phyloP scores from a whole-genome alignment of 2,329 filamentous ascomycete genomes.

The Alternaria incomplexa region DNA sequence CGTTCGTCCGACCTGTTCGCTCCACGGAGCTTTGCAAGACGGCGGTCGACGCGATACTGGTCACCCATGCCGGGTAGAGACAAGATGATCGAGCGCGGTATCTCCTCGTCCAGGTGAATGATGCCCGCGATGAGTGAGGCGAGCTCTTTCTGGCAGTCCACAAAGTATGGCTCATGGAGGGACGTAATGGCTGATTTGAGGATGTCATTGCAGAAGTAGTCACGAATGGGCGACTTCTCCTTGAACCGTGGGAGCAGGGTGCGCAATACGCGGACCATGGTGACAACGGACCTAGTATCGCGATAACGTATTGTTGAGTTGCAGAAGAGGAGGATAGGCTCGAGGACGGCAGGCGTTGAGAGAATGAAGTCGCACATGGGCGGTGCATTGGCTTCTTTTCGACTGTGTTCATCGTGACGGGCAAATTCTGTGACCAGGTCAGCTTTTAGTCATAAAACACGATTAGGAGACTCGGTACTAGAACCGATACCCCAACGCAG shows the following conservation, averaged over 20 bases:
- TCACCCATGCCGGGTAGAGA: slow-evolving; percentile 78
- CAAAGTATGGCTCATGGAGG: slow-evolving; percentile 94
- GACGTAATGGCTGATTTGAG: slow-evolving; percentile 89
- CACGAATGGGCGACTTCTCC: slow-evolving; percentile 66
- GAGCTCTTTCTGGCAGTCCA: slow-evolving; percentile 92
- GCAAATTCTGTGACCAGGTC: slow-evolving; percentile 31
- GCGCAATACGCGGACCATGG: slow-evolving; percentile 85
- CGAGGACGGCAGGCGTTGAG: slow-evolving; percentile 76
- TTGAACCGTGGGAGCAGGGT: slow-evolving; percentile 82
- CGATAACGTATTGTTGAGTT: slow-evolving; percentile 88
- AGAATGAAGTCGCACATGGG: slow-evolving; percentile 84
- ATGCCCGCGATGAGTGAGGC: slow-evolving; percentile 87
- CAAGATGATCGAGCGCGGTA: slow-evolving; percentile 76
- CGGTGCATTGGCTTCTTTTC: slow-evolving; percentile 55
- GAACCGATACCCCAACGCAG: background rate
- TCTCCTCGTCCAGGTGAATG: slow-evolving; percentile 75
- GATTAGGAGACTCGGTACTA: background rate
- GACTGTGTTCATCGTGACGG: slow-evolving; percentile 35
- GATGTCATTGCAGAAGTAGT: slow-evolving; percentile 88
- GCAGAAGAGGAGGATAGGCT: slow-evolving; percentile 89
- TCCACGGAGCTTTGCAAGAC: slow-evolving; percentile 49
- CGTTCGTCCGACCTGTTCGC: slow-evolving; percentile 65
- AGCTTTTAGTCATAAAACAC: background rate
- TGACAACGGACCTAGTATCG: slow-evolving; percentile 85
- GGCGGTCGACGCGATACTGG: slow-evolving; percentile 65